A percentile compares a stretch with the other conserved stretches of the same genome.
Conservation (phyloP, 2,329 filamentous ascomycete species). For the Fusarium pseudonygamai region DNA sequence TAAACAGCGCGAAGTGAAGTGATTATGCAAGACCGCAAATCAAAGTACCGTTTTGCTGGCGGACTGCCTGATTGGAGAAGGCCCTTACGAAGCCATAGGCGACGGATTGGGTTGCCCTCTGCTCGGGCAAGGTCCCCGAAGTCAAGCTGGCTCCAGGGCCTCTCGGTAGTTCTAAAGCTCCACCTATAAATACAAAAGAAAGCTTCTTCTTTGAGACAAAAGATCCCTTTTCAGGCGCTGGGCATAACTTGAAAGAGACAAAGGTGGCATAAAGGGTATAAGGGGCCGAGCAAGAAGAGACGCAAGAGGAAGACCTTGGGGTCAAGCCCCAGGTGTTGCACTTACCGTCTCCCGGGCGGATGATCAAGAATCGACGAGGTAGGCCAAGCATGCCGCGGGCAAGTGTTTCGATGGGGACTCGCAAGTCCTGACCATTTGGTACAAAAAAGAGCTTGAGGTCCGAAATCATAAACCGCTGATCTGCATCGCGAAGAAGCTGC, state of each 20-base stretch:
- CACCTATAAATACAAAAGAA: too few relatives aligned
- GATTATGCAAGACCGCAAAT: not conserved
- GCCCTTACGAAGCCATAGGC: not conserved
- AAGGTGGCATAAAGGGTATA: too few relatives aligned
- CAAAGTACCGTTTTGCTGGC: too few relatives aligned
- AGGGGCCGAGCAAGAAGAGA: not conserved
- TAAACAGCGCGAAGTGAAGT: rapidly evolving
- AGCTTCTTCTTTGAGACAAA: too few relatives aligned
- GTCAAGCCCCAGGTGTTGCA: not conserved
- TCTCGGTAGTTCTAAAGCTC: too few relatives aligned
- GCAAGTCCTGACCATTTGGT: not conserved
- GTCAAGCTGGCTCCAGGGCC: too few relatives aligned
- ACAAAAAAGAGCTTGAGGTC: not conserved
- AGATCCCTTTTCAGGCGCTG: too few relatives aligned
- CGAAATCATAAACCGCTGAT: not conserved
- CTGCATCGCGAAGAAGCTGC: not conserved
- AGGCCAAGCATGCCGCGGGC: rapidly evolving
- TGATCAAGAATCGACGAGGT: not conserved
- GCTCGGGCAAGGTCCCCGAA: not conserved
- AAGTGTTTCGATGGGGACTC: not conserved
- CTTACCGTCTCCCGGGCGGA: not conserved
- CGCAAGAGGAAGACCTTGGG: rapidly evolving
- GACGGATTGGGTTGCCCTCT: not conserved
- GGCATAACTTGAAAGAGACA: too few relatives aligned
- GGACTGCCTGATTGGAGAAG: not conserved